phyloP scores from a whole-genome alignment of 371 early-diverging fungal genomes.

The Pancytospora philotis region DNA sequence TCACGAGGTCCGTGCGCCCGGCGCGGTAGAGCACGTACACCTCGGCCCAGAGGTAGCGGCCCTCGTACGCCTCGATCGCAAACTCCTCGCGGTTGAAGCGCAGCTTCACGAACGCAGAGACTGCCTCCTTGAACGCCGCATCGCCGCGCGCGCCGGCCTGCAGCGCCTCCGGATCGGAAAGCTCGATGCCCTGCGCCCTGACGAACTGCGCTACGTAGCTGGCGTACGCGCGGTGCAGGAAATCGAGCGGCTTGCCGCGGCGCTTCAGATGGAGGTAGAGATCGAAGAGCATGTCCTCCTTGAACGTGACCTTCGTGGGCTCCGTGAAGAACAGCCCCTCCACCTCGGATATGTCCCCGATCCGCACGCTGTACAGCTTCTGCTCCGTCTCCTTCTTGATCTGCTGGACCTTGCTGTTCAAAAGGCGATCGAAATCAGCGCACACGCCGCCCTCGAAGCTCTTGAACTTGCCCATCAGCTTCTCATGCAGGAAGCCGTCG shows the following conservation, averaged over 20 bases:
- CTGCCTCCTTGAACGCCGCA: constrained; percentile 18
- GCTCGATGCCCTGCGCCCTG: constrained; percentile 12
- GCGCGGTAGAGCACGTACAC: constrained; percentile 45
- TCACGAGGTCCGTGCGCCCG: constrained; percentile 19
- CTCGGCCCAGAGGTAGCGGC: constrained; percentile 53
- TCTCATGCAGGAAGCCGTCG: constrained; percentile 45
- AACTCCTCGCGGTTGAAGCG: constrained; percentile 42
- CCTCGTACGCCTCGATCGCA: constrained; percentile 49
- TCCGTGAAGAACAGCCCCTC: constrained; percentile 23
- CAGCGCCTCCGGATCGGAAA: not conserved
- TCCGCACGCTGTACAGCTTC: not conserved
- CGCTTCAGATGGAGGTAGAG: constrained; percentile 32
- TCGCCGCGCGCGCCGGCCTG: not conserved
- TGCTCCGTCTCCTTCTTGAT: constrained; percentile 31
- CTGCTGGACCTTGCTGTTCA: constrained; percentile 24
- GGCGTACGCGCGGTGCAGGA: constrained; percentile 39
- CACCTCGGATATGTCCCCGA: constrained; percentile 11
- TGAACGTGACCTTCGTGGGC: constrained; percentile 24
- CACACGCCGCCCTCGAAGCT: constrained; percentile 17
- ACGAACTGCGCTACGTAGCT: constrained; percentile 45
- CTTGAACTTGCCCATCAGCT: constrained; percentile 25
- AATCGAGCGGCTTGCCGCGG: constrained; percentile 12
- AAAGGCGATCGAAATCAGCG: constrained; percentile 9
- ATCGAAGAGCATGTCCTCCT: constrained; percentile 39
- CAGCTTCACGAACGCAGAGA: constrained; percentile 42